Conservation (phyloP, 1,139 yeast genomes). For the Suhomyces bokatorum region DNA sequence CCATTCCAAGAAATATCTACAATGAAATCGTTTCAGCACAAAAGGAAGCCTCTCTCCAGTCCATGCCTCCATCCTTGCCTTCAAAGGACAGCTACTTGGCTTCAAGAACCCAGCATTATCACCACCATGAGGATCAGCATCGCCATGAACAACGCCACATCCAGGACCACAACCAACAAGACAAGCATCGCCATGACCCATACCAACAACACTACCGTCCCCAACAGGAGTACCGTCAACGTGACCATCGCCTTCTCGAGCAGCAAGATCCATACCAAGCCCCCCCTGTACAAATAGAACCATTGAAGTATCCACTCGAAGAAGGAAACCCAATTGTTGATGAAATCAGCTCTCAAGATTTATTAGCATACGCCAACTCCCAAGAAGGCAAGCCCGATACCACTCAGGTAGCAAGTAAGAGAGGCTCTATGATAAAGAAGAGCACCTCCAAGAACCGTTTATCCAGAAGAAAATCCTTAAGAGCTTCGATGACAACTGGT, state of each 20-base stretch:
- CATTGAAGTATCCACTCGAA: slow-evolving; percentile 15
- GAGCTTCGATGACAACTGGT: slow-evolving; percentile 46
- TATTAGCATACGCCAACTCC: slow-evolving; percentile 34
- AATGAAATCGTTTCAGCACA: slow-evolving; percentile 49
- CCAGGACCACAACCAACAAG: not conserved
- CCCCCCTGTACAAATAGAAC: slow-evolving; percentile 10
- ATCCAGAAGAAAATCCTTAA: slow-evolving; percentile 40
- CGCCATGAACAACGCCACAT: not conserved
- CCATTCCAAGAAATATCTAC: slow-evolving; percentile 48
- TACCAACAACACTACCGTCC: slow-evolving; percentile 9
- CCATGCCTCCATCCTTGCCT: slow-evolving; percentile 45
- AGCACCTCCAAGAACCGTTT: slow-evolving; percentile 35
- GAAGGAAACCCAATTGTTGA: slow-evolving; percentile 27
- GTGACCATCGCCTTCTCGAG: not conserved
- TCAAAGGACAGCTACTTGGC: slow-evolving; percentile 35
- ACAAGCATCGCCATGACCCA: slow-evolving; percentile 9
- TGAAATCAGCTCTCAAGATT: slow-evolving; percentile 24
- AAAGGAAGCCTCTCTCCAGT: slow-evolving; percentile 26
- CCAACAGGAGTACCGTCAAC: not conserved
- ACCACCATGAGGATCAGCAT: not conserved
- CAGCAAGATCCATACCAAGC: slow-evolving; percentile 7
- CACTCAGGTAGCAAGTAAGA: slow-evolving; percentile 23
- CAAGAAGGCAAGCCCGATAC: slow-evolving; percentile 10
- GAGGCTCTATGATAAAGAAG: slow-evolving; percentile 33
- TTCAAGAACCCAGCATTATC: slow-evolving; percentile 10